Evolutionary conservation across 1,284 basidiomycete species (phyloP).

Genomic region (Acaromyces ingoldii): DNA sequence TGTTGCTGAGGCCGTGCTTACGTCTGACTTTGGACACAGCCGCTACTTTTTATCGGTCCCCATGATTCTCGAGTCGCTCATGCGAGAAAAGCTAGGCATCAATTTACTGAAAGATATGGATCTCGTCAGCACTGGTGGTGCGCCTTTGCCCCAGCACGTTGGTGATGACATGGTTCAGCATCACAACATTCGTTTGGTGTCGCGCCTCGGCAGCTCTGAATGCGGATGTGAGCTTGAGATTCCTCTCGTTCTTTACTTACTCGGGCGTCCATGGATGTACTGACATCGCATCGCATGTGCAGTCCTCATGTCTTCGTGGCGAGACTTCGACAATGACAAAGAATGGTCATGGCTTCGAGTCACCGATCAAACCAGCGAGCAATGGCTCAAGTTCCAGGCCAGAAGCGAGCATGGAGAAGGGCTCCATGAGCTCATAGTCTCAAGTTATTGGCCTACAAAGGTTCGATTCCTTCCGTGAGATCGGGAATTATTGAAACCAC

Average conservation of each 20-base stretch:
- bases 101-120: constrained; percentile 57
- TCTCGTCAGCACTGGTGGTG: constrained; percentile 57
- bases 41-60: constrained; percentile 54
- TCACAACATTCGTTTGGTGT: constrained; percentile 59
- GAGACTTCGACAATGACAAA: constrained; percentile 59
- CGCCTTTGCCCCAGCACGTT: constrained; percentile 55
- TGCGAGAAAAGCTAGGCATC: constrained; percentile 55
- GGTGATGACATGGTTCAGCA: constrained; percentile 58
- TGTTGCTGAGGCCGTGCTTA: neutral
- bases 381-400: constrained; percentile 21
- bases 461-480: too few relatives aligned
- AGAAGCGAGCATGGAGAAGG: constrained; percentile 1
- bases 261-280: neutral
- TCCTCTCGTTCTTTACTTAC: neutral
- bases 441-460: constrained; percentile 31
- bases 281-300: too few relatives aligned
- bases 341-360: constrained; percentile 61
- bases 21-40: neutral
- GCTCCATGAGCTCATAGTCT: constrained; percentile 26
- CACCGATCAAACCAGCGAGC: constrained; percentile 37
- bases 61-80: constrained; percentile 57
- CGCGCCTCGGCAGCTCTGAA: constrained; percentile 59
- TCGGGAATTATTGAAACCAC: too few relatives aligned
- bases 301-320: constrained; percentile 57
- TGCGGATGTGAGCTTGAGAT: constrained; percentile 23